These are phyloP conservation scores for Salix viminalis DNA, from an alignment of 345 rosid genomes.

Conservation along the genomic window DNA sequence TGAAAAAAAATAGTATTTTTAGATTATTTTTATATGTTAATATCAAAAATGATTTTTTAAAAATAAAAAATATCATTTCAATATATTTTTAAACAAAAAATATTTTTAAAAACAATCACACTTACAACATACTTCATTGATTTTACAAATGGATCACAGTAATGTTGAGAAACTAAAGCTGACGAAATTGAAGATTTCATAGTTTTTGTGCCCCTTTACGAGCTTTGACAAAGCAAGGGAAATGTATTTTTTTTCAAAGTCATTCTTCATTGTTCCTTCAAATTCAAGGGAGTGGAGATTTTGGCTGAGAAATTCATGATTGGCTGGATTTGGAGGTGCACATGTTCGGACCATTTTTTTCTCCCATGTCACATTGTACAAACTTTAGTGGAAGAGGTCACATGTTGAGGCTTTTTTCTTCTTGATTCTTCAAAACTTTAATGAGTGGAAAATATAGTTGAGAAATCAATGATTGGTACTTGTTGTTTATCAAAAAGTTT, in stretches of 20 bases:
- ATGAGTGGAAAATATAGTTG: background rate
- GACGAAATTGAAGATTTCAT: background rate
- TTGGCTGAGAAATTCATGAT: background rate
- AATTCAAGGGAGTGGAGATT: background rate
- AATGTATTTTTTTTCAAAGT: background rate
- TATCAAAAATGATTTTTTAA: too few species aligned
- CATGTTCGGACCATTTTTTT: background rate
- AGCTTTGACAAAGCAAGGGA: background rate
- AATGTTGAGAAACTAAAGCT: background rate
- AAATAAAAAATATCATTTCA: too few species aligned
- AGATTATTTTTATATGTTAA: too few species aligned
- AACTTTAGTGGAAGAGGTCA: background rate
- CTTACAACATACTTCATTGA: too few species aligned
- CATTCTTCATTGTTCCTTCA: background rate
- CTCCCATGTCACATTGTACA: background rate
- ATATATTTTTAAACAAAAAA: too few species aligned
- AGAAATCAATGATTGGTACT: background rate
- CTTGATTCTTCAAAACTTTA: background rate
- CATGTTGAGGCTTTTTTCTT: background rate
- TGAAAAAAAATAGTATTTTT: too few species aligned
- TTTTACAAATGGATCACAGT: too few species aligned
- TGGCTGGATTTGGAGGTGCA: background rate
- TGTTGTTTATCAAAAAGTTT: background rate
- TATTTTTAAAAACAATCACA: too few species aligned
- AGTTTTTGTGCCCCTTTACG: background rate